Evolutionary conservation across 164 flowering plant species (phyloP).

Genomic region (Tetrastigma voinierianum): DNA sequence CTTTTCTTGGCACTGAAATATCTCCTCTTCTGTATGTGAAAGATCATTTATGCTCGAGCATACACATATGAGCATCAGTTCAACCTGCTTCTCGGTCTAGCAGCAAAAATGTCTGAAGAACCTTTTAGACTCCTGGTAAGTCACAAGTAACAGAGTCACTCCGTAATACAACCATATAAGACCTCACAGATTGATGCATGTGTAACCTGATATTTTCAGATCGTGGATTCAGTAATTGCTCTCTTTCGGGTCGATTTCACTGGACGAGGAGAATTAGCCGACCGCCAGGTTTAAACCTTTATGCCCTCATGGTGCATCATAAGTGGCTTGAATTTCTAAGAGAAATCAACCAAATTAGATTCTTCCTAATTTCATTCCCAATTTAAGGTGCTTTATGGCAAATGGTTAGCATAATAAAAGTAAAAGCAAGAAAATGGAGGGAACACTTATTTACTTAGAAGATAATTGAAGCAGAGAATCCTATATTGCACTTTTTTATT

Average conservation of each 20-base stretch:
- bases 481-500: too few species aligned
- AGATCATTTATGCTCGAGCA: conserved; percentile 98
- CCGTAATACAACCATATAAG: neutral
- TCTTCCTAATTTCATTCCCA: too few species aligned
- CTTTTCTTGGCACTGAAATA: neutral
- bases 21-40: conserved; percentile 13
- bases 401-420: too few species aligned
- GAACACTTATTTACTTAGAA: too few species aligned
- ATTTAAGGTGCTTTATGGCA: too few species aligned
- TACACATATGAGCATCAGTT: conserved; percentile 98
- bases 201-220: conserved; percentile 39
- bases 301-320: neutral
- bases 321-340: too few species aligned
- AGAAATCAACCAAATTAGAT: too few species aligned
- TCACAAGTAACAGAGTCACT: neutral
- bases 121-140: conserved; percentile 92
- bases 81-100: conserved; percentile 92
- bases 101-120: conserved; percentile 96
- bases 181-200: conserved; percentile 3
- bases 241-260: conserved; percentile 96
- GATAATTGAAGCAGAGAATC: too few species aligned
- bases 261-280: conserved; percentile 98
- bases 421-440: too few species aligned
- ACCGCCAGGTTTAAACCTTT: conserved; percentile 64
- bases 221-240: conserved; percentile 94